Evolutionary conservation across 345 rosid species (phyloP), one percentile per base, ranked within the genome.

Genomic region (Luvunga scandens): DNA sequence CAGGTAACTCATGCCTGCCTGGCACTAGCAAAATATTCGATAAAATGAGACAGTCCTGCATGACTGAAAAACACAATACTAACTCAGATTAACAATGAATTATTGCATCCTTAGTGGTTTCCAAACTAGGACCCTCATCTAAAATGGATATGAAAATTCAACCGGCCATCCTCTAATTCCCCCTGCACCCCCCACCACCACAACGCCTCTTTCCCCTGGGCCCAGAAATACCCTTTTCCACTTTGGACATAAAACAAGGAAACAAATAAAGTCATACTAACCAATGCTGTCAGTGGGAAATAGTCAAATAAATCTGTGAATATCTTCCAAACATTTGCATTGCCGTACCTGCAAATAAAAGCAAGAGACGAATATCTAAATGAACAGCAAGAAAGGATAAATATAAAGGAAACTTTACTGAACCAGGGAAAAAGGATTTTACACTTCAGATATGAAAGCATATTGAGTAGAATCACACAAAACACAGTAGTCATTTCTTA

Each of bases 241-340:
- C 55, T 72, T 14, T 4, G 33, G 28, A 21, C 21, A 28, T 50
- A 38, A 57, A 45, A 16, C 57, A 57, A 65, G 5, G 1, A 24
- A 14, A 34, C n/a, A 14, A 72, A 16, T 31, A 28, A 45, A 18
- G 65, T 48, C 60, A 84, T 75, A 90, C 95, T 90, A 78, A 96
- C 99, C 98, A 96, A 85, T 75, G 99, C 99, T 65, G 98, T 95
- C 84, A 93, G 81, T 33, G 99, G 97, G 75, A 96, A 91, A 88
- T 92, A 95, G 81, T 95, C 99, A 78, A 95, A 95, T 75, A 95
- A 89, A 80, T 95, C 98, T 34, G 99, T 94, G 77, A 91, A 93
- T 77, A 80, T 91, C 88, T 93, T 93, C 97, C 98, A 93, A 71
- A 93, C 97, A 77, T 90, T 91, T 71, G 98, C 98, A 81, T 90